Conservation (phyloP, 345 rosid species). For the Lepidium didymum region DNA sequence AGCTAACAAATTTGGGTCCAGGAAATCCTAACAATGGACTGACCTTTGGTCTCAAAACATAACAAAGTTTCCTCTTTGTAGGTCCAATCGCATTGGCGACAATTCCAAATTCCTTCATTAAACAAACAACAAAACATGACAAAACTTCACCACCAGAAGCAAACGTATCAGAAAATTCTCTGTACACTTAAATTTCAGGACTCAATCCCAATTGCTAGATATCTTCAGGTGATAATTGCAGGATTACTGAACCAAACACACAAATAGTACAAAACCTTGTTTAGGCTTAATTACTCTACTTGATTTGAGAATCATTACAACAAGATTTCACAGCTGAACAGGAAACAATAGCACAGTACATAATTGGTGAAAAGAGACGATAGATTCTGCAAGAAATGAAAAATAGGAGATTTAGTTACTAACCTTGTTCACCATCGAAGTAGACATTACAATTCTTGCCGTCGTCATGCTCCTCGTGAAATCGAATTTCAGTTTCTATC, state of each 20-base stretch:
- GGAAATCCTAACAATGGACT: slow-evolving; percentile 22
- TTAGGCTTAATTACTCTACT: not conserved
- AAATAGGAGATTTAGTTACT: not conserved
- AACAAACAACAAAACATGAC: slow-evolving; percentile 25
- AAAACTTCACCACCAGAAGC: slow-evolving; percentile 1
- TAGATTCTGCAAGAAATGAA: not conserved
- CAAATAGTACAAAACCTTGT: not conserved
- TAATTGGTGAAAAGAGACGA: not conserved
- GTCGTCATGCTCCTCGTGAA: slow-evolving; percentile 9
- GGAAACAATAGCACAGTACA: not conserved
- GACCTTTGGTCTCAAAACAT: slow-evolving; percentile 32
- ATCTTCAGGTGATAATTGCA: not conserved
- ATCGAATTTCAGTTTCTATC: not conserved
- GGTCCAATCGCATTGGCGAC: slow-evolving; percentile 35
- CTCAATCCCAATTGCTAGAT: not conserved
- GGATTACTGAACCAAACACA: not conserved
- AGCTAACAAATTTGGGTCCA: not conserved
- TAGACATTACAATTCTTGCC: slow-evolving; percentile 5
- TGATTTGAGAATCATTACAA: not conserved
- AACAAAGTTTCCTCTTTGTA: slow-evolving; percentile 28
- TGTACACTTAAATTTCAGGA: not conserved
- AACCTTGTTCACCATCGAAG: slow-evolving; percentile 27
- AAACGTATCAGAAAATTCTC: not conserved
- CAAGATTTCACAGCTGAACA: not conserved
- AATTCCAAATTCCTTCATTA: slow-evolving; percentile 32